A percentile compares a stretch with the other conserved stretches of the same genome.
These are phyloP conservation scores for Capsicum chinense DNA, from an alignment of 257 asterid species.

Conservation along the genomic window DNA sequence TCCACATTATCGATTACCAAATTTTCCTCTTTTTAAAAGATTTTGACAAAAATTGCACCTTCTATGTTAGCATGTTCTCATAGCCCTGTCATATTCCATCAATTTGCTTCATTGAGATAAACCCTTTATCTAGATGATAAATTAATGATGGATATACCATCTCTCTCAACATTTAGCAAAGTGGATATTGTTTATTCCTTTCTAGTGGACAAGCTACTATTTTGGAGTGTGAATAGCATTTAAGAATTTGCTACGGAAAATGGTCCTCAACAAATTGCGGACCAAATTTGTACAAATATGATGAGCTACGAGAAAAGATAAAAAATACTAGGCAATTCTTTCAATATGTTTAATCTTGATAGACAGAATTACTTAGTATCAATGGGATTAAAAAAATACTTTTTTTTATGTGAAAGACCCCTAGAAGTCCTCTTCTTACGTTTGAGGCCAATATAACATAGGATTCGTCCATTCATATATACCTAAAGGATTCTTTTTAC, in stretches of 20 bases:
- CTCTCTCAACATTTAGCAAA: neutral
- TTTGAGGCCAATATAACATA: neutral
- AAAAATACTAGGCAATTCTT: too few relatives aligned
- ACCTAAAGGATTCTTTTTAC: neutral
- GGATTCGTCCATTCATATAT: conserved; percentile 4
- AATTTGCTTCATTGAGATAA: conserved; percentile 19
- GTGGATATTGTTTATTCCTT: conserved; percentile 17
- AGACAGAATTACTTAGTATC: too few relatives aligned
- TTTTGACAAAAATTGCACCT: neutral
- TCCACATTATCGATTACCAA: neutral
- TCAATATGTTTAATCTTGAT: too few relatives aligned
- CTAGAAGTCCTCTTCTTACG: neutral
- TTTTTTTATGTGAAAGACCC: neutral
- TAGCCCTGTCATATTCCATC: conserved; percentile 11
- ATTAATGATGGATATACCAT: neutral
- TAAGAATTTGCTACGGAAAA: neutral
- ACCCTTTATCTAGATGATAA: neutral
- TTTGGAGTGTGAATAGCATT: neutral
- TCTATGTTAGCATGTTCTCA: conserved; percentile 15
- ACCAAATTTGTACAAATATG: neutral
- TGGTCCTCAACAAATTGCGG: neutral
- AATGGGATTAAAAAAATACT: neutral
- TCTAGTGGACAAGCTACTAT: neutral
- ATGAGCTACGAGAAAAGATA: neutral
- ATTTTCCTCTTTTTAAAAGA: neutral